Base-by-base conservation (phyloP, 129 eudicot genomes). In the Rutidosis leptorrhynchoides region DNA sequence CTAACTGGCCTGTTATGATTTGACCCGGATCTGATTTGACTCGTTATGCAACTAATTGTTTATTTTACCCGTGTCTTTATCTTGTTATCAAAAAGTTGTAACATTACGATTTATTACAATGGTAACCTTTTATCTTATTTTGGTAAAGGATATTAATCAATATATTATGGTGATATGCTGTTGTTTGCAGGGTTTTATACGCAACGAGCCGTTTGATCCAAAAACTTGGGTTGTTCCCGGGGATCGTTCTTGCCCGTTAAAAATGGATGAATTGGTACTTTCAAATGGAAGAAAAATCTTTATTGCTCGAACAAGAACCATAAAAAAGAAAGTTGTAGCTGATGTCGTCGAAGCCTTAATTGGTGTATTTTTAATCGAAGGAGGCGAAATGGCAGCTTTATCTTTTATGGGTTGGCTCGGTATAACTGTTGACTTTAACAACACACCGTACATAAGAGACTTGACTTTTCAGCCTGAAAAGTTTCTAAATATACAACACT, bases 291-390 rank as follows among this genome's bases (percentile, higher is more conserved):
- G 65, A 58, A 84, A 75, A 75, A 66, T 84, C 2, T 94, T 78
- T 40, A 17, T 20, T 14, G 66, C 71, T 17, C 71, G 67, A n/a
- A 72, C 6, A 32, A 74, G 93, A 48, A 77, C 64, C 6, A 1
- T 94, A 5, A 86, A 82, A 65, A 70, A 77, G 62, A 86, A 89
- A 78, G 83, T 35, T 7, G 80, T 94, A 0, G 99, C 99, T 9
- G 99, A 94, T 55, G 99, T 78, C 7, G 93, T 79, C 7, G 99
- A 94, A 74, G 97, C 99, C 8, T 32, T 94, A 23, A 94, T 94
- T 46, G 99, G 97, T 12, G 95, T 83, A 21, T 94, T 65, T 65
- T 82, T 86, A 19, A 79, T 80, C 45, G 53, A 75, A 21, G 88
- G 88, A 11, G 97, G 99, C 33, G 97, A 94, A 81, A 12, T 43